A percentile compares a stretch with the other conserved stretches of the same genome.
phyloP scores from a whole-genome alignment of 257 asterid species.

The Solanum okadae region DNA sequence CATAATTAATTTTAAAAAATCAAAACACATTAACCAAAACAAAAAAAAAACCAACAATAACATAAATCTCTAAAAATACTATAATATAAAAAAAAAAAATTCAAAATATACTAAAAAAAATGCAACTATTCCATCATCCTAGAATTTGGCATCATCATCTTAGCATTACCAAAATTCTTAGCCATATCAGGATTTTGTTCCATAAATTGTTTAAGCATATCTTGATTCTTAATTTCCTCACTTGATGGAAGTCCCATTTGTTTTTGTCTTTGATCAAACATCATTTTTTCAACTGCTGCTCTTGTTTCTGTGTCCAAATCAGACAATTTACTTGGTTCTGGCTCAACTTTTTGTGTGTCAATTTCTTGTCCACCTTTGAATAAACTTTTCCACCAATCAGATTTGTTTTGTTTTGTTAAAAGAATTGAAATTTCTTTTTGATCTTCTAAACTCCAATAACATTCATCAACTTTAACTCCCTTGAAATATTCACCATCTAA shows the following conservation, averaged over 20 bases:
- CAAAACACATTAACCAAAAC: neutral
- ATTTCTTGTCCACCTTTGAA: conserved; percentile 79
- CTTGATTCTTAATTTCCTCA: conserved; percentile 69
- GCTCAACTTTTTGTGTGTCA: conserved; percentile 77
- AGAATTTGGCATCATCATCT: neutral
- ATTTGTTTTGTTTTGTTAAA: conserved; percentile 60
- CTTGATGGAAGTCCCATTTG: conserved; percentile 69
- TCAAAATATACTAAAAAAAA: neutral
- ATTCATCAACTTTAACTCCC: conserved; percentile 60
- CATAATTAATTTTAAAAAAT: neutral
- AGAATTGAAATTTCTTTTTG: conserved; percentile 61
- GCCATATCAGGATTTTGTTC: neutral
- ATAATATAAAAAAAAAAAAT: too few relatives aligned
- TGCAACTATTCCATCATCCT: neutral
- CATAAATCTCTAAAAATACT: neutral
- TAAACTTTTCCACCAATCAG: conserved; percentile 87
- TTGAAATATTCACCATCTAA: conserved; percentile 47
- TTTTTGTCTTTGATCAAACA: conserved; percentile 75
- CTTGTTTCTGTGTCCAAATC: conserved; percentile 78
- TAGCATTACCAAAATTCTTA: neutral
- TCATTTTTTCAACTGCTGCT: conserved; percentile 78
- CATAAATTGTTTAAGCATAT: conserved; percentile 60
- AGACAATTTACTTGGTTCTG: conserved; percentile 56
- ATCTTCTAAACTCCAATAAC: conserved; percentile 92
- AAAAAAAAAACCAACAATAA: neutral